A percentile compares a stretch with the other conserved stretches of the same genome.
Evolutionary conservation across 1,284 basidiomycete species (phyloP).

Genomic region (Fistulina hepatica): DNA sequence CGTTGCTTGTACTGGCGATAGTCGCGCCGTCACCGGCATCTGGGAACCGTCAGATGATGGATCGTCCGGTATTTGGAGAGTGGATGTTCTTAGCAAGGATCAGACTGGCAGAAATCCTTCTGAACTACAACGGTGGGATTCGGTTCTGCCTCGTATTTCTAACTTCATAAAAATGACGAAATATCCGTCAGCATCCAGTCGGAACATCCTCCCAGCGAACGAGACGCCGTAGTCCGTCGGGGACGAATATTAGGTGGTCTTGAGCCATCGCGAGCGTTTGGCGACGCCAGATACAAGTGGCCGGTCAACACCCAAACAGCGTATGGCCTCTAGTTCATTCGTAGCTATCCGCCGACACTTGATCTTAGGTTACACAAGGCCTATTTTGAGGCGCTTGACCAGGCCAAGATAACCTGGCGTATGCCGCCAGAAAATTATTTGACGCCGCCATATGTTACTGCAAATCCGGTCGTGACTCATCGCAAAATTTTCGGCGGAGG

Average conservation of each 20-base stretch:
- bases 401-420: not conserved
- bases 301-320: constrained; percentile 57
- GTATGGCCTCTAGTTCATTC: constrained; percentile 40
- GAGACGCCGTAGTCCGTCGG: constrained; percentile 69
- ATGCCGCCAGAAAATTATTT: no score
- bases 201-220: constrained; percentile 83
- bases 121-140: constrained; percentile 62
- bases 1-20: constrained; percentile 89
- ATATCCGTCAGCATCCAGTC: constrained; percentile 57
- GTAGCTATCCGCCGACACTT: no score
- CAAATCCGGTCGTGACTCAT: constrained; percentile 83
- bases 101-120: constrained; percentile 89
- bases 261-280: constrained; percentile 91
- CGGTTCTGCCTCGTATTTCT: constrained; percentile 1
- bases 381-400: no score
- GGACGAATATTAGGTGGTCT: constrained; percentile 89
- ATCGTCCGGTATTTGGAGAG: constrained; percentile 64
- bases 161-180: constrained; percentile 2
- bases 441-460: constrained; percentile 93
- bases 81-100: constrained; percentile 89
- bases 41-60: constrained; percentile 56
- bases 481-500: constrained; percentile 43
- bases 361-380: constrained; percentile 3
- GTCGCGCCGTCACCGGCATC: constrained; percentile 89
- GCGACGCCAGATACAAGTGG: constrained; percentile 94